Conservation (phyloP, 1,139 yeast genomes). For the Yamadazyma conglobata region DNA sequence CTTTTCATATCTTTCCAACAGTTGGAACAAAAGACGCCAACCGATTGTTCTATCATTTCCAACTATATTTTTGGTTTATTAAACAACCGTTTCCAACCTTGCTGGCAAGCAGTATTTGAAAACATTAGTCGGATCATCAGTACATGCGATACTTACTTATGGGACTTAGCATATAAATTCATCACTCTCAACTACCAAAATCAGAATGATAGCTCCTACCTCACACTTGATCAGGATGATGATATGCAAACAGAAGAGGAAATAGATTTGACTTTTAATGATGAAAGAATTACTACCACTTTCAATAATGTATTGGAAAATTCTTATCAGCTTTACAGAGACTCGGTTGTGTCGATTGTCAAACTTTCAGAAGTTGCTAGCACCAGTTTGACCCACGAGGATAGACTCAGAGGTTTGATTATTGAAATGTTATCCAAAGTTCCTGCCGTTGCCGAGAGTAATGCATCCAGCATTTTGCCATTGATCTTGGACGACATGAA, state of each 20-base stretch:
- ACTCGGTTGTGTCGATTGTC: conserved; percentile 28
- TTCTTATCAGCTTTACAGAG: conserved; percentile 19
- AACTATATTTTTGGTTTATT: conserved; percentile 70
- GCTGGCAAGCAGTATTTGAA: conserved; percentile 75
- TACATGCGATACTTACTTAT: conserved; percentile 46
- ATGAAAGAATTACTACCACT: conserved; percentile 26
- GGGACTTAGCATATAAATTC: conserved; percentile 52
- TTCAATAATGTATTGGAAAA: conserved; percentile 21
- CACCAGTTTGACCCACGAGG: conserved; percentile 31
- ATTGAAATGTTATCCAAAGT: conserved; percentile 49
- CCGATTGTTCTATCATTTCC: conserved; percentile 44
- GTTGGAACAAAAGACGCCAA: conserved; percentile 22
- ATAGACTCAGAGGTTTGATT: conserved; percentile 44
- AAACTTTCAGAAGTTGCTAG: conserved; percentile 30
- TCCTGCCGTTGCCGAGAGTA: conserved; percentile 66
- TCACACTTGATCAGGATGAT: conserved; percentile 13
- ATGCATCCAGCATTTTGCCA: conserved; percentile 55
- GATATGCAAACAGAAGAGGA: conserved; percentile 15
- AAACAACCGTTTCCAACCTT: conserved; percentile 76
- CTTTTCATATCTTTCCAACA: conserved; percentile 49
- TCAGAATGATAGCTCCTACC: conserved; percentile 14
- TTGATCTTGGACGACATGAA: conserved; percentile 37
- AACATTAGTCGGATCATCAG: conserved; percentile 47
- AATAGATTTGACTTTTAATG: conserved; percentile 31
- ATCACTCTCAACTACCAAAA: conserved; percentile 27